These are phyloP conservation scores for Teunomyces cretensis DNA, from an alignment of 805 yeast genomes.

Conservation along the genomic window DNA sequence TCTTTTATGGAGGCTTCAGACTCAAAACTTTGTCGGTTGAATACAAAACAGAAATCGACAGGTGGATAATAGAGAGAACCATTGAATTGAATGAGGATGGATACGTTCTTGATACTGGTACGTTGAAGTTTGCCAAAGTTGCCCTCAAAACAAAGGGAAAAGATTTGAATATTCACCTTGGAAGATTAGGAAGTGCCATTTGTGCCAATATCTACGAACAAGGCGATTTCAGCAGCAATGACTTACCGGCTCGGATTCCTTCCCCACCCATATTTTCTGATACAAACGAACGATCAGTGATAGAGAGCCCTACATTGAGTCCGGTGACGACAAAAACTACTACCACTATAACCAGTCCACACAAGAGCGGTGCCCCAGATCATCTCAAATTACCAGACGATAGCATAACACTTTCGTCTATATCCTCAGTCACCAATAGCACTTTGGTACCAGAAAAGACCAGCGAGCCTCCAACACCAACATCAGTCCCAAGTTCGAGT, in stretches of 20 bases:
- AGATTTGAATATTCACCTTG: conserved; percentile 13
- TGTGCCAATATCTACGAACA: conserved; percentile 22
- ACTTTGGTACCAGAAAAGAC: conserved; percentile 5
- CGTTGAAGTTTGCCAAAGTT: conserved; percentile 50
- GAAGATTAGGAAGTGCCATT: conserved; percentile 35
- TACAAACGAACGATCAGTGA: neutral
- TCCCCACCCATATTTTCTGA: conserved; percentile 21
- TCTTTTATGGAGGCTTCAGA: conserved; percentile 72
- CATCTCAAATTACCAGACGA: neutral
- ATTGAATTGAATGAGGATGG: conserved; percentile 52
- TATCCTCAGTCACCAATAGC: conserved; percentile 2
- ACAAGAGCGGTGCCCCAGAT: neutral
- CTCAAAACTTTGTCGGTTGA: conserved; percentile 22
- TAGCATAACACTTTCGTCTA: neutral
- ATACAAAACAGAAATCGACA: conserved; percentile 21
- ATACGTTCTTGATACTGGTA: conserved; percentile 56
- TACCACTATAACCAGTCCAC: neutral
- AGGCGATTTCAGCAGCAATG: conserved; percentile 3
- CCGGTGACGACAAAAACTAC: neutral
- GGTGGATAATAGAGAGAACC: conserved; percentile 42
- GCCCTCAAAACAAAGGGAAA: conserved; percentile 18
- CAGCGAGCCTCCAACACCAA: conserved; percentile 1
- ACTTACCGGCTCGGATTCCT: conserved; percentile 13
- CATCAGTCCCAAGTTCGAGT: neutral
- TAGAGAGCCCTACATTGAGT: neutral